Evolutionary conservation across 2,329 filamentous ascomycete species (phyloP).

Genomic region (Exophiala phaeomuriformis): DNA sequence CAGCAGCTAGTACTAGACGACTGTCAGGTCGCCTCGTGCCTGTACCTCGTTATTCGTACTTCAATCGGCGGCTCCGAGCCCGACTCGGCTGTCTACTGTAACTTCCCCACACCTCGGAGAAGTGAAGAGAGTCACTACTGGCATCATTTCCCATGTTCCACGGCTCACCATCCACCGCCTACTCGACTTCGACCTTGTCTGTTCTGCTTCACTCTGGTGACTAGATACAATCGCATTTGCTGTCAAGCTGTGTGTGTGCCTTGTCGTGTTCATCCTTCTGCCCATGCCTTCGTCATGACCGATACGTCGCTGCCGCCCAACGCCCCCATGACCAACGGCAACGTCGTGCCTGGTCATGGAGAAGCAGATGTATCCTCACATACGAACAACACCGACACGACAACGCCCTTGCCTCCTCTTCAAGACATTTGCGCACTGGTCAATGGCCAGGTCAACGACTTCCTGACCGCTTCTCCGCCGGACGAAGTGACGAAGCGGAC

Average conservation of each 20-base stretch:
- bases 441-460: slow-evolving; percentile 54
- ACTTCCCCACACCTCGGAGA: slow-evolving; percentile 4
- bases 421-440: slow-evolving; percentile 60
- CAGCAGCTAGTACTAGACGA: no score
- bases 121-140: background rate
- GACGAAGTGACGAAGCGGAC: slow-evolving; percentile 53
- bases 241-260: background rate
- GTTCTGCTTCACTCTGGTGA: background rate
- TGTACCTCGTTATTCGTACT: no score
- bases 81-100: background rate
- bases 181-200: background rate
- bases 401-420: slow-evolving; percentile 28
- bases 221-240: no score
- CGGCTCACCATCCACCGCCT: background rate
- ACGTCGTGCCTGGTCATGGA: slow-evolving; percentile 18
- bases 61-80: no score
- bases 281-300: slow-evolving; percentile 16
- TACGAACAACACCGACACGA: background rate
- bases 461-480: slow-evolving; percentile 55
- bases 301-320: slow-evolving; percentile 27
- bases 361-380: slow-evolving; percentile 23
- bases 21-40: no score
- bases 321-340: slow-evolving; percentile 26
- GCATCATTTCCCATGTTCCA: background rate
- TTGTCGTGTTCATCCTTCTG: background rate